A percentile compares a stretch with the other conserved stretches of the same genome.
Evolutionary conservation across 768 basidiomycete species (phyloP).

Genomic region (Hygrophorus russula): DNA sequence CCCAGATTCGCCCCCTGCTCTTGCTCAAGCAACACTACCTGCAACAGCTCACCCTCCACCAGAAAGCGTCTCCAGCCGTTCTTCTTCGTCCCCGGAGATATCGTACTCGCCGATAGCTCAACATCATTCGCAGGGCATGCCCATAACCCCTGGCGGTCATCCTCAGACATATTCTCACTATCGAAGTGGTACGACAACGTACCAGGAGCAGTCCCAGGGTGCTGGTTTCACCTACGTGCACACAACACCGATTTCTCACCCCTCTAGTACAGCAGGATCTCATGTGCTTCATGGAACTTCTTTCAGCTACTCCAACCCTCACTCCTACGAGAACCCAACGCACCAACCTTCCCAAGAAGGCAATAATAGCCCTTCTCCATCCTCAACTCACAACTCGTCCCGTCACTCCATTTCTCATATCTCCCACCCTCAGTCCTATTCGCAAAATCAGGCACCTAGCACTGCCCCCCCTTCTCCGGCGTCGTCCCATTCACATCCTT

Average conservation of each 20-base stretch:
- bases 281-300: conserved; percentile 7
- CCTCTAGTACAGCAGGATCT: conserved; percentile 12
- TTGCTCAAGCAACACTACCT: conserved; percentile 40
- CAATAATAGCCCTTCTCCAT: conserved; percentile 16
- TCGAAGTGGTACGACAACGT: conserved; percentile 28
- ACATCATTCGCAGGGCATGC: conserved; percentile 6
- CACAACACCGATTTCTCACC: conserved; percentile 21
- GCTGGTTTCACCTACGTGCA: conserved; percentile 26
- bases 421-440: conserved; percentile 40
- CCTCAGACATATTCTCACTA: conserved; percentile 22
- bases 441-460: conserved; percentile 20
- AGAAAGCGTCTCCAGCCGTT: conserved; percentile 26
- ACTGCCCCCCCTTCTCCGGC: conserved; percentile 38
- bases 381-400: conserved; percentile 26
- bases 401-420: conserved; percentile 52
- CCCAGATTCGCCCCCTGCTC: conserved; percentile 44
- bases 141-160: conserved; percentile 14
- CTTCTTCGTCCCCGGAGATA: conserved; percentile 33
- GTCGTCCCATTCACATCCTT: conserved; percentile 35
- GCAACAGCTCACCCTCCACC: conserved; percentile 23
- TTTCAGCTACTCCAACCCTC: conserved; percentile 24
- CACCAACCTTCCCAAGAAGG: conserved; percentile 14
- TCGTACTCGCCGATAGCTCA: conserved; percentile 24
- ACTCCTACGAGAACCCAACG: conserved; percentile 17
- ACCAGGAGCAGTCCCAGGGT: conserved; percentile 31